Base-by-base conservation (phyloP, 176 grass and related monocot species). In the Luzula sylvatica region DNA sequence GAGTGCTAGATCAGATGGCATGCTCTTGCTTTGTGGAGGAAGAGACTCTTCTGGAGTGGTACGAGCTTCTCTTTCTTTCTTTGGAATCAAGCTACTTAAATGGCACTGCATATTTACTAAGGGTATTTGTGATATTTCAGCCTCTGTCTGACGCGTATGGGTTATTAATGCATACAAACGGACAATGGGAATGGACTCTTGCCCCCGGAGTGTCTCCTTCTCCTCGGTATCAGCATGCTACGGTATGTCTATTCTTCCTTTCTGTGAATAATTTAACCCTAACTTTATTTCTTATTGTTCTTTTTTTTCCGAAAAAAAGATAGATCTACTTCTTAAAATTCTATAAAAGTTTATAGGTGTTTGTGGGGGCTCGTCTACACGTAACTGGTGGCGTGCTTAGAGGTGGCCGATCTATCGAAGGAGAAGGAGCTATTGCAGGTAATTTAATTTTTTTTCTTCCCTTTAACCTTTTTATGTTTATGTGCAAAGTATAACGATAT, bases 1-100 rank as follows among this genome's bases (percentile, higher is more conserved):
- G 30, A 90, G 92, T 90, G 61, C 92, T 55, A 80, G 92, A 40
- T 87, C 92, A 16, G 92, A 98, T 74, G 92, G 92, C 23, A 98
- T 98, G 92, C 81, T 98, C 55, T 82, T 98, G 68, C 81, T 98
- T 41, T 98, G 85, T 50, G 92, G 92, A 77, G 92, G 92, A 83
- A 87, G 92, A 77, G 92, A 98, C 54, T 56, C 85, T 59, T 98
- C 92, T 58, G 92, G 92, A 54, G 74, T 22, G 75, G 92, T 98
- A 88, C 3, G 39, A 11, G 59, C 16, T 61, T 71, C 12, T 63
- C 21, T 55, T 61, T 64, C 17, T 67, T 60, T 55, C 20, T 70
- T 7, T 26, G 30, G 2, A 3, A 26, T 22, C 44, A 43, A 15
- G 17, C 56, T 8, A 7, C 58, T 75, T 39, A 58, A 56, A 20